These are phyloP conservation scores for Porcisia deanei DNA, from an alignment of 208 protist genomes.

Conservation along the genomic window DNA sequence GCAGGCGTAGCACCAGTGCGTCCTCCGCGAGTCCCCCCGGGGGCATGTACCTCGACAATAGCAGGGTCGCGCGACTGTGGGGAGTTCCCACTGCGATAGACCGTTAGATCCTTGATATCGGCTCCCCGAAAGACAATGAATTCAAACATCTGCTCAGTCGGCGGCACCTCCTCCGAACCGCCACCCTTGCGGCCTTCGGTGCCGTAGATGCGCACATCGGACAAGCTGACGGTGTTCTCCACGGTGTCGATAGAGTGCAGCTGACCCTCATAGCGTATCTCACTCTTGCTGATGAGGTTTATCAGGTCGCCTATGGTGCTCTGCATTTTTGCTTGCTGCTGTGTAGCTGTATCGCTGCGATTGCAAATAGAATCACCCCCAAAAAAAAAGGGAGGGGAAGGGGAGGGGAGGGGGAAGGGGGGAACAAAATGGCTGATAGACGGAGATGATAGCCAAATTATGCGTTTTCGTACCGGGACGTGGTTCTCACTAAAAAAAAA, in stretches of 20 bases:
- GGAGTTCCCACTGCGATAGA: slow-evolving; percentile 58
- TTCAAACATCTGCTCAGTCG: slow-evolving; percentile 76
- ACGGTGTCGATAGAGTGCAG: slow-evolving; percentile 72
- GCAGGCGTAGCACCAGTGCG: slow-evolving; percentile 17
- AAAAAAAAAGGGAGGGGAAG: slow-evolving; percentile 7
- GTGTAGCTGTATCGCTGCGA: neutral
- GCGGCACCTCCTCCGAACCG: slow-evolving; percentile 55
- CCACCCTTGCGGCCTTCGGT: slow-evolving; percentile 79
- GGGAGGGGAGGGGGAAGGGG: neutral
- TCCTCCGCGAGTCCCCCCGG: slow-evolving; percentile 32
- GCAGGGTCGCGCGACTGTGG: slow-evolving; percentile 70
- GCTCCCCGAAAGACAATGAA: slow-evolving; percentile 89
- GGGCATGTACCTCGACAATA: slow-evolving; percentile 59
- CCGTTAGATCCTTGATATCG: slow-evolving; percentile 85
- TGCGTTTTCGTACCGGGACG: neutral
- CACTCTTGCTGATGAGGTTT: slow-evolving; percentile 84
- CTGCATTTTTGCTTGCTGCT: slow-evolving; percentile 22
- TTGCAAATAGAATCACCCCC: neutral
- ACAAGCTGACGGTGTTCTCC: slow-evolving; percentile 85
- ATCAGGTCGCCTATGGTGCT: slow-evolving; percentile 68
- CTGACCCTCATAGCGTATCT: slow-evolving; percentile 89
- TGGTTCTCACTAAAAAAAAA: neutral
- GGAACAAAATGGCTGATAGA: neutral
- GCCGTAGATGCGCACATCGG: slow-evolving; percentile 87
- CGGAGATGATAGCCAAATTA: neutral